Evolutionary conservation across 1,284 basidiomycete genomes (phyloP).

Genomic region (Melanopsichium pennsylvanicum): DNA sequence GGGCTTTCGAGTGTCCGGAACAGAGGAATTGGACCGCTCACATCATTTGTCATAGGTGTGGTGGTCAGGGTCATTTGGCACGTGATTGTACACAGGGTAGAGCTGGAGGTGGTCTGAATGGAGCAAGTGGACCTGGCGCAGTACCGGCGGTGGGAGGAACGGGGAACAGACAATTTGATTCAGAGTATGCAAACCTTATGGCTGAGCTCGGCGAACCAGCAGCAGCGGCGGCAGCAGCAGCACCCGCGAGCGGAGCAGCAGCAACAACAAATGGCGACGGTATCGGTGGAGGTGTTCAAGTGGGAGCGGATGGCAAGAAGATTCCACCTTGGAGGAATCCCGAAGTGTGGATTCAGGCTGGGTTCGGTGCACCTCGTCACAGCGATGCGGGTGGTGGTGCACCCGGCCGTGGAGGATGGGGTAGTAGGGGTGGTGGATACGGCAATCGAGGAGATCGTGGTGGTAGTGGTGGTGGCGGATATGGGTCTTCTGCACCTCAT

Average conservation of each 20-base stretch:
- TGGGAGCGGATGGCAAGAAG: conserved; percentile 60
- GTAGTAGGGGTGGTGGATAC: conserved; percentile 25
- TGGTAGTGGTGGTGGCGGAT: no score
- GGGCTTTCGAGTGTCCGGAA: conserved; percentile 64
- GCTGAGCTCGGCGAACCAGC: conserved; percentile 91
- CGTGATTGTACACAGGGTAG: conserved; percentile 58
- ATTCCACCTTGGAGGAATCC: conserved; percentile 65
- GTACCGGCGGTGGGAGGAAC: conserved; percentile 48
- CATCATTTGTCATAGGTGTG: conserved; percentile 64
- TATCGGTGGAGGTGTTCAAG: conserved; percentile 7
- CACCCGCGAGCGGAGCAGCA: conserved; percentile 25
- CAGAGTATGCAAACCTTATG: conserved; percentile 96
- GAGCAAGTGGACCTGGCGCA: conserved; percentile 40
- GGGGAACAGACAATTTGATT: conserved; percentile 75
- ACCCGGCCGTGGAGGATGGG: conserved; percentile 22
- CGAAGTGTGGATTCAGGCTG: conserved; percentile 58
- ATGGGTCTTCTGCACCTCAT: not conserved
- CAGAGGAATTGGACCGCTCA: conserved; percentile 62
- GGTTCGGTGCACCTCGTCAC: conserved; percentile 35
- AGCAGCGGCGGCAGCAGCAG: conserved; percentile 45
- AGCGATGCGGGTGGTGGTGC: conserved; percentile 14
- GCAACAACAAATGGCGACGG: conserved; percentile 27
- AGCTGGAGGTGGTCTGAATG: conserved; percentile 72
- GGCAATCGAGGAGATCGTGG: conserved; percentile 21
- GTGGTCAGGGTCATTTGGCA: conserved; percentile 63